These are phyloP conservation scores for Pythium oligandrum DNA, from an alignment of 352 stramenopile genomes.

Conservation along the genomic window DNA sequence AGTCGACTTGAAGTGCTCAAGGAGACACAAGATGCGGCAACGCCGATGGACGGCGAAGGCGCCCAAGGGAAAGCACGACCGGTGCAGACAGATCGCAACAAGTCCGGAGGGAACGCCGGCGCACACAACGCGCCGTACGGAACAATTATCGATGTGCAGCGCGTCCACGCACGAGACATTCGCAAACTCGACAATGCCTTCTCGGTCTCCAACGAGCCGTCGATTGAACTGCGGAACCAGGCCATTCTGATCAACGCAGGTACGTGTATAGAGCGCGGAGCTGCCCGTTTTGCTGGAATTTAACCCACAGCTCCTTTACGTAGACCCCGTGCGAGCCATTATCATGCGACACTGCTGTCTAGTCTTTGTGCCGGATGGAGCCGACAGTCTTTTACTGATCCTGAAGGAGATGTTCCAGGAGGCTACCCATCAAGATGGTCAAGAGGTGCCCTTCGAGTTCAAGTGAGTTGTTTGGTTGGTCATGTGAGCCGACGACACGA, in stretches of 20 bases:
- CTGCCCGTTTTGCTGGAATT: not conserved
- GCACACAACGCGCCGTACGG: conserved; percentile 4
- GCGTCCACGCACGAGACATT: conserved; percentile 72
- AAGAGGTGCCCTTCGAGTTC: conserved; percentile 62
- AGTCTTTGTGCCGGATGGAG: conserved; percentile 34
- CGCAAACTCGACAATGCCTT: conserved; percentile 72
- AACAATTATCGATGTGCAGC: conserved; percentile 28
- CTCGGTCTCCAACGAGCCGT: conserved; percentile 66
- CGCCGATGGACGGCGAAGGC: conserved; percentile 3
- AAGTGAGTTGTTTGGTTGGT: conserved; percentile 24
- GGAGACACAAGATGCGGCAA: conserved; percentile 47
- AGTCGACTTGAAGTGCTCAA: conserved; percentile 50
- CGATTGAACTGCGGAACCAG: conserved; percentile 72
- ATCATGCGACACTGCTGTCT: conserved; percentile 55
- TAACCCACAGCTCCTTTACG: not conserved
- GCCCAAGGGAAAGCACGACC: not conserved
- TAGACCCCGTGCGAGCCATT: conserved; percentile 60
- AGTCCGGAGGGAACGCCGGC: not conserved
- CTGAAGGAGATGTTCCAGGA: conserved; percentile 62
- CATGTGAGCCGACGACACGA: not conserved
- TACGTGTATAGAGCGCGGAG: conserved; percentile 1
- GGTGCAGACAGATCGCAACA: conserved; percentile 9
- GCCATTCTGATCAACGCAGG: conserved; percentile 72
- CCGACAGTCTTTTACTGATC: conserved; percentile 53
- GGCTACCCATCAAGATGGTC: conserved; percentile 36